Evolutionary conservation across 2,329 filamentous ascomycete species (phyloP), one percentile per base, ranked within the genome.

Genomic region (Cladosporium sp.): DNA sequence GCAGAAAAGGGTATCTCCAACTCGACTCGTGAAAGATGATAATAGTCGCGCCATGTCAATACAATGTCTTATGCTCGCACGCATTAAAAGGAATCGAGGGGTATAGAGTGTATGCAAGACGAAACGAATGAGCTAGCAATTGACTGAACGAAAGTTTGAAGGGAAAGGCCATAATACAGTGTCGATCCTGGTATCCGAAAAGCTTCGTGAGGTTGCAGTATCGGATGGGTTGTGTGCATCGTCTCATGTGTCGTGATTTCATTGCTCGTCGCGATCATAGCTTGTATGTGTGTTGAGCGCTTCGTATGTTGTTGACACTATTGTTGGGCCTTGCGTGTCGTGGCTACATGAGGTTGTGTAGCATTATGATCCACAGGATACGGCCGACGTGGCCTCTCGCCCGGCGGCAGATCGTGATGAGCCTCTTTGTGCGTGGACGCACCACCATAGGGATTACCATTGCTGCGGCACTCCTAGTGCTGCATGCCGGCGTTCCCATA

Each of bases 401-500:
- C 38, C 3, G 36, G 57, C 18, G 57, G 57, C 34, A 24, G 4
- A 15, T 59, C 21, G 7, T 18, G 30, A 12, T 21, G 32, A 24
- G 30, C 14, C 21, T n/a, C 55, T 28, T 41, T 21, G 12, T 18
- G 21, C 14, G 14, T 15, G 4, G 8, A 18, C 12, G 2, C 32
- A 21, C 12, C n/a, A 32, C 7, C 36, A 15, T n/a, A n/a, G 14
- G 24, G 15, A 49, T 34, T 4, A 26, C 18, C 44, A 47, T 36
- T 18, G 34, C 26, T 32, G 51, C 51, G 36, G 12, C 61, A 26
- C n/a, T 64, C 61, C 51, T 64, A 64, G 18, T 64, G 51, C 36
- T 64, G 51, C 51, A 55, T 36, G 26, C 61, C 61, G 6, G 61
- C 36, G 15, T 57, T 64, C 11, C 61, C 61, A 11, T 64, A 57